phyloP scores from a whole-genome alignment of 208 protist genomes.

The Strigomonas galati region DNA sequence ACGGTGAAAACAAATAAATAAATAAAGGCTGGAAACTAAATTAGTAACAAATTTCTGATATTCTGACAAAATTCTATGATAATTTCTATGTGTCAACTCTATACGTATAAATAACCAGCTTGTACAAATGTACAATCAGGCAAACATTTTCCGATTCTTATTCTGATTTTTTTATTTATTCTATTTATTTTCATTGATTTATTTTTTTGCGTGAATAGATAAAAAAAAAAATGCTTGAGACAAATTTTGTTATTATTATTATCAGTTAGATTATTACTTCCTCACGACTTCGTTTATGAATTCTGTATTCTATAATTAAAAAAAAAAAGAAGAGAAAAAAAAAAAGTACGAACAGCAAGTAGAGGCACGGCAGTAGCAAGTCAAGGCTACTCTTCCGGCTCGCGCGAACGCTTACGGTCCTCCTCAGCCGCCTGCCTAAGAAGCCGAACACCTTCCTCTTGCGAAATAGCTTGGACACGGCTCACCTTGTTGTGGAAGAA shows the following conservation, averaged over 20 bases:
- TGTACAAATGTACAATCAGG: neutral
- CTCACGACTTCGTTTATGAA: conserved; percentile 3
- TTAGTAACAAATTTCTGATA: neutral
- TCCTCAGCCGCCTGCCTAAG: conserved; percentile 70
- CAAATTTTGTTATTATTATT: too few species aligned
- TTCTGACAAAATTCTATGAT: neutral
- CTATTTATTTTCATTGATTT: neutral
- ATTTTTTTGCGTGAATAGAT: neutral
- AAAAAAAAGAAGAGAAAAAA: conserved; percentile 1
- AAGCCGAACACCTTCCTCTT: conserved; percentile 45
- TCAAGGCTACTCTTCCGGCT: conserved; percentile 22
- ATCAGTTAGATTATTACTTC: too few species aligned
- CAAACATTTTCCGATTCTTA: too few species aligned
- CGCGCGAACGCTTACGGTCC: conserved; percentile 50
- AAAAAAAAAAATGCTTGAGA: conserved; percentile 81
- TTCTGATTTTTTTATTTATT: neutral
- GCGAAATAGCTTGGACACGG: conserved; percentile 83
- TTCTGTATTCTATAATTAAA: conserved; percentile 11
- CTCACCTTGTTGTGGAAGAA: conserved; percentile 95
- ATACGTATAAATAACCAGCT: neutral
- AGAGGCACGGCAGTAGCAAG: neutral
- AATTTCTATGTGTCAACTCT: neutral
- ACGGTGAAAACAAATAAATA: neutral
- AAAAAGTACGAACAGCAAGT: neutral
- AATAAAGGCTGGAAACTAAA: neutral